Evolutionary conservation across 306 rosid species (phyloP).

Genomic region (Dryas octopetala): DNA sequence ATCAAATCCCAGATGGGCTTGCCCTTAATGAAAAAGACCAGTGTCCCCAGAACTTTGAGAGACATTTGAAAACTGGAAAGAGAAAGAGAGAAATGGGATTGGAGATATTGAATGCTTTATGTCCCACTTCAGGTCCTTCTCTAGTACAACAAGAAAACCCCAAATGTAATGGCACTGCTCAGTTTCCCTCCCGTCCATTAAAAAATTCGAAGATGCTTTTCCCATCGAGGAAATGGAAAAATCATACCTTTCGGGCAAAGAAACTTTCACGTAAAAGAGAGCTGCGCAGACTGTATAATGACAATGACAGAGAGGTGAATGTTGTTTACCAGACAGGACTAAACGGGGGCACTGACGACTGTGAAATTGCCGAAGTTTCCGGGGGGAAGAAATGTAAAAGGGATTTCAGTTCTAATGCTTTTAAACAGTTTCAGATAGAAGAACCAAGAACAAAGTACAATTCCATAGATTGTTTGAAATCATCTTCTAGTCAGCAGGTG

Average conservation of each 20-base stretch:
- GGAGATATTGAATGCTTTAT: constrained; percentile 30
- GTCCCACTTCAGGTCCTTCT: constrained; percentile 30
- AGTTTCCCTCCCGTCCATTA: constrained; percentile 29
- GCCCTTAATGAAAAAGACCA: constrained; percentile 24
- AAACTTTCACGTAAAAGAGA: constrained; percentile 36
- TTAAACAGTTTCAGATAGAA: constrained; percentile 25
- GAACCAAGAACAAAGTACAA: constrained; percentile 19
- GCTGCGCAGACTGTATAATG: constrained; percentile 19
- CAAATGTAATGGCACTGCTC: constrained; percentile 16
- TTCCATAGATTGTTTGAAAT: constrained; percentile 14
- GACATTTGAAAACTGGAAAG: constrained; percentile 35
- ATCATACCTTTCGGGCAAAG: constrained; percentile 19
- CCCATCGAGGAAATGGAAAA: constrained; percentile 27
- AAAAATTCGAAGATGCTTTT: constrained; percentile 25
- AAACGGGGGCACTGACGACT: constrained; percentile 29
- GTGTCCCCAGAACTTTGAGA: constrained; percentile 32
- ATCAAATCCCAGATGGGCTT: constrained; percentile 30
- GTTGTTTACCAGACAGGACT: constrained; percentile 31
- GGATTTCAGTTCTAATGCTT: constrained; percentile 32
- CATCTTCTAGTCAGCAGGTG: constrained; percentile 31
- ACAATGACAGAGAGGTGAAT: constrained; percentile 12
- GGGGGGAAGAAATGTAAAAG: constrained; percentile 40
- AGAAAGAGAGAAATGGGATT: constrained; percentile 32
- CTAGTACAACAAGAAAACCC: constrained; percentile 23
- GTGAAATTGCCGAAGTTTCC: constrained; percentile 31